Evolutionary conservation across 495 filamentous ascomycete genomes (phyloP).

Genomic region (Neurospora sp.): DNA sequence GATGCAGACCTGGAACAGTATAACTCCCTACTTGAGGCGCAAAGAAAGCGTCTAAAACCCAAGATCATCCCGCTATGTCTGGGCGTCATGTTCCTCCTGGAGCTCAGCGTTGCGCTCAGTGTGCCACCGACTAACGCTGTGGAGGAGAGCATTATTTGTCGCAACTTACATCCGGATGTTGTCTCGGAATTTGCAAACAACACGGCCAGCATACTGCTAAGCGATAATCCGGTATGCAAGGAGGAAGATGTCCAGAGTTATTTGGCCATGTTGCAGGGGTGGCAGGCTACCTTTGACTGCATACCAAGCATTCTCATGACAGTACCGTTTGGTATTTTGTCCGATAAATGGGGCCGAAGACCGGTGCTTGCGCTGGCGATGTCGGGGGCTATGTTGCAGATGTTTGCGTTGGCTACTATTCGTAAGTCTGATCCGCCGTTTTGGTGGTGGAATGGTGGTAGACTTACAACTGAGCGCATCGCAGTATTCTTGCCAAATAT

Average conservation of each 20-base stretch:
- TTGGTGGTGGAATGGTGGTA: too few relatives aligned
- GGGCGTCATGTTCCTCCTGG: constrained; percentile 18
- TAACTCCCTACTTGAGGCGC: neutral
- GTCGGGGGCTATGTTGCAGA: constrained; percentile 9
- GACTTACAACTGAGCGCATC: neutral
- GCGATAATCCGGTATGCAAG: constrained; percentile 16
- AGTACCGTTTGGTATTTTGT: constrained; percentile 25
- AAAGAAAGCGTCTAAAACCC: constrained; percentile 6
- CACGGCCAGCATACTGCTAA: neutral
- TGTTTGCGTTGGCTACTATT: constrained; percentile 6
- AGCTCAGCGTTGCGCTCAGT: constrained; percentile 13
- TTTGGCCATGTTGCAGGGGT: constrained; percentile 25
- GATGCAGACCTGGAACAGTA: neutral
- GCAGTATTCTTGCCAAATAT: constrained; percentile 19
- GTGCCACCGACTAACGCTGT: constrained; percentile 17
- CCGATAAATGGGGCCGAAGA: constrained; percentile 24
- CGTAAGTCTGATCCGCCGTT: constrained; percentile 8
- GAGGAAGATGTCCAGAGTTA: constrained; percentile 18
- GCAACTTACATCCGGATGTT: constrained; percentile 19
- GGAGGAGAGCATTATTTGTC: constrained; percentile 27
- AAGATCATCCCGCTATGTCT: constrained; percentile 17
- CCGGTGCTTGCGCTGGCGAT: constrained; percentile 18
- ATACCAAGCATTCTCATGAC: constrained; percentile 18
- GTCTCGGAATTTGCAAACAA: constrained; percentile 1
- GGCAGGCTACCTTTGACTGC: constrained; percentile 18